Evolutionary conservation across 441 rosid species (phyloP).

Genomic region (Mallotus repandus): DNA sequence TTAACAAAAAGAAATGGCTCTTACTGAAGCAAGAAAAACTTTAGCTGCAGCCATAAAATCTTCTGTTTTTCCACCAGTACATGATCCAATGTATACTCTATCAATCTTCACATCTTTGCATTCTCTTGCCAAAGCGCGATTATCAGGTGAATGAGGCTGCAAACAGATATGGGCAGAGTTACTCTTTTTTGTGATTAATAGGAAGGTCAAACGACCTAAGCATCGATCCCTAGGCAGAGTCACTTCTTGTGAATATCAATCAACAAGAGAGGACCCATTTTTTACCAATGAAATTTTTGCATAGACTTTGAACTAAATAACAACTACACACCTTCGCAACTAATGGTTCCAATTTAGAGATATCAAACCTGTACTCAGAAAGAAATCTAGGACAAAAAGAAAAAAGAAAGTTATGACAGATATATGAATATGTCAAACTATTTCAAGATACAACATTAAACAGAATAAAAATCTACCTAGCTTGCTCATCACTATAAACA

Average conservation of each 20-base stretch:
- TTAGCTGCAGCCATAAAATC: slow-evolving; percentile 93
- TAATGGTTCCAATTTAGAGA: slow-evolving; percentile 89
- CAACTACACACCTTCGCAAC: slow-evolving; percentile 71
- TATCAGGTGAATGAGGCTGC: slow-evolving; percentile 98
- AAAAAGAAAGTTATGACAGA: neutral
- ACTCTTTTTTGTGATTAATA: too few species aligned
- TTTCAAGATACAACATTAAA: too few species aligned
- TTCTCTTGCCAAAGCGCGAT: slow-evolving; percentile 94
- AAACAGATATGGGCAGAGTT: neutral
- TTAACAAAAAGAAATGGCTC: slow-evolving; percentile 26
- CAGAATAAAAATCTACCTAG: slow-evolving; percentile 48
- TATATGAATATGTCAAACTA: too few species aligned
- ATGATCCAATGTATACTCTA: slow-evolving; percentile 93
- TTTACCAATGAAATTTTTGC: neutral
- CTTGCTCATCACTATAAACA: slow-evolving; percentile 81
- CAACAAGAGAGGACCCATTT: too few species aligned
- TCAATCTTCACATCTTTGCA: slow-evolving; percentile 97
- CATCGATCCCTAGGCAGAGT: too few species aligned
- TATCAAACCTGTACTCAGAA: slow-evolving; percentile 75
- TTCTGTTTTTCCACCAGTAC: slow-evolving; percentile 96
- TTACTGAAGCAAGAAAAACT: slow-evolving; percentile 78
- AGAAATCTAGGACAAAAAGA: slow-evolving; percentile 35
- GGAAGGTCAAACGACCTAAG: too few species aligned
- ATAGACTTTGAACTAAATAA: neutral
- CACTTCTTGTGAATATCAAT: too few species aligned